These are phyloP conservation scores for Vigna nakashimae DNA, from an alignment of 306 rosid genomes.

Conservation along the genomic window DNA sequence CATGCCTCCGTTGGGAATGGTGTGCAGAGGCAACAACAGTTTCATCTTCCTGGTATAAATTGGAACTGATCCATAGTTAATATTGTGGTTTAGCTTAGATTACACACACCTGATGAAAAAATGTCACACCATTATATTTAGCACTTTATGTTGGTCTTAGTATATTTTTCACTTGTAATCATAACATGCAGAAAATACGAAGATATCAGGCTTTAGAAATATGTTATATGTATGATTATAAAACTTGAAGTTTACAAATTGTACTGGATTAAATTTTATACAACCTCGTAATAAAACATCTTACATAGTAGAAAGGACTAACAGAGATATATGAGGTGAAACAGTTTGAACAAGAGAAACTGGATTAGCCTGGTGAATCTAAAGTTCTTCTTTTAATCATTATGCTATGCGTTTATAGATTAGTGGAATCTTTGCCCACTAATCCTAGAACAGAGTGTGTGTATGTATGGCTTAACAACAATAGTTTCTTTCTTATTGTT, in stretches of 20 bases:
- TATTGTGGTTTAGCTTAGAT: constrained; percentile 21
- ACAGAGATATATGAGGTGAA: too few relatives aligned
- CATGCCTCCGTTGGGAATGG: constrained; percentile 62
- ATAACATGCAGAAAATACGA: constrained; percentile 7
- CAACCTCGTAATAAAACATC: background rate
- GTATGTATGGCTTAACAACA: too few relatives aligned
- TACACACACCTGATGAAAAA: background rate
- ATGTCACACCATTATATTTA: background rate
- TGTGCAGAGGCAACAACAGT: constrained; percentile 62
- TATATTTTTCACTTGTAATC: constrained; percentile 15
- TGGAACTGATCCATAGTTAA: constrained; percentile 57
- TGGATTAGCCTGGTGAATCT: too few relatives aligned
- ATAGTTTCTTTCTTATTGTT: too few relatives aligned
- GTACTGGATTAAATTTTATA: background rate
- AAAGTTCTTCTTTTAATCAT: too few relatives aligned
- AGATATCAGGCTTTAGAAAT: constrained; percentile 9
- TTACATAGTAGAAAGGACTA: background rate
- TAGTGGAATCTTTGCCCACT: too few relatives aligned
- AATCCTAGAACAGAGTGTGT: too few relatives aligned
- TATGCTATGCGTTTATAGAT: too few relatives aligned
- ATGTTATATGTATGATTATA: background rate
- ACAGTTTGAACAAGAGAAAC: too few relatives aligned
- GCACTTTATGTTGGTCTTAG: constrained; percentile 30
- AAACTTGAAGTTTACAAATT: constrained; percentile 6
- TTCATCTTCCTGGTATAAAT: constrained; percentile 72